Conservation (phyloP, 106 monocot species). For the Hemerocallis citrina region DNA sequence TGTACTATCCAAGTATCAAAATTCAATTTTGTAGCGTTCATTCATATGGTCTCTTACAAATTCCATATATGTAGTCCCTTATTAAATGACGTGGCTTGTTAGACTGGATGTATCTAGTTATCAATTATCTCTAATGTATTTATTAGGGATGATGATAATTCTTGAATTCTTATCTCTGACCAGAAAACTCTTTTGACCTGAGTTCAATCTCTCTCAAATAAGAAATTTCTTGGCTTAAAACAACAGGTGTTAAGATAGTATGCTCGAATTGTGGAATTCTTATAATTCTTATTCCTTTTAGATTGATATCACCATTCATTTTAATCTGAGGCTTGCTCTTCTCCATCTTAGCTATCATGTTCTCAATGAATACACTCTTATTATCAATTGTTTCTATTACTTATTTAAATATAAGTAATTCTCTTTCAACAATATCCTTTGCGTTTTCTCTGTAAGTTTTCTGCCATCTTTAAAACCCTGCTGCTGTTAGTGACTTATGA, state of each 20-base stretch:
- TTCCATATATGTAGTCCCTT: too few relatives aligned
- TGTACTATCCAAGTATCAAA: neutral
- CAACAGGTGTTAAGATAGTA: neutral
- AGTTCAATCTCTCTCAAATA: neutral
- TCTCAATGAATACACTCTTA: neutral
- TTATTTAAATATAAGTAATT: neutral
- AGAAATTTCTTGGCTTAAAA: neutral
- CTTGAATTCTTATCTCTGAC: neutral
- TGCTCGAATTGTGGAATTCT: neutral
- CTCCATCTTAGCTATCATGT: neutral
- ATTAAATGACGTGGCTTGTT: too few relatives aligned
- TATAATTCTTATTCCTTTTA: neutral
- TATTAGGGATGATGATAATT: neutral
- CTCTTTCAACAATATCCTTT: neutral
- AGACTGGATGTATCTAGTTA: neutral
- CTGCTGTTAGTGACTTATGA: slow-evolving; percentile 2
- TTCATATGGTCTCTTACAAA: too few relatives aligned
- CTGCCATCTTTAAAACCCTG: neutral
- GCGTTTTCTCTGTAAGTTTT: neutral
- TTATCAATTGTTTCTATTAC: neutral
- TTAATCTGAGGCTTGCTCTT: neutral
- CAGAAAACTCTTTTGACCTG: neutral
- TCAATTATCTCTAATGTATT: neutral
- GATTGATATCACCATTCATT: neutral
- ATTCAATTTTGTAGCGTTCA: too few relatives aligned